Base-by-base conservation (phyloP, 371 early-diverging fungal genomes). In the Vairimorpha necatrix region DNA sequence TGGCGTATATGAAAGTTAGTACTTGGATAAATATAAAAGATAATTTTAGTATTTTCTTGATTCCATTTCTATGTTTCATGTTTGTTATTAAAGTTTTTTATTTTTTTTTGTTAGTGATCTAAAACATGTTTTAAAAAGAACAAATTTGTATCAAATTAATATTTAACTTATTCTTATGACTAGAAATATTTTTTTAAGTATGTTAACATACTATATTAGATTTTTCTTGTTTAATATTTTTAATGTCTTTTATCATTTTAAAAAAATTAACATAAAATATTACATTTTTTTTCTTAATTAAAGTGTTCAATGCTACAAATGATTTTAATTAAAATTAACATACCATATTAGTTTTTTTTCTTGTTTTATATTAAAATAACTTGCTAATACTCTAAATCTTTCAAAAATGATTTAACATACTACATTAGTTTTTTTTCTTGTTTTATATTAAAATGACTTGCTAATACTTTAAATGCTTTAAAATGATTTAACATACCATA, bases 21-120 rank as follows among this genome's bases (percentile, higher is more conserved):
- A 53, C 48, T 22, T 72, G 73, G 18, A 72, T 72, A 14, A 72
- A 47, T 16, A 72, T 24, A 38, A 72, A 72, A 22, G 53, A 26
- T 20, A 65, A 30, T 33, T 72, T 72, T 36, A 72, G 58, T n/a
- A 50, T 33, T 22, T 63, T 72, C 42, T 72, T 72, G 28, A 72
- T 42, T n/a, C 33, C 26, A 22, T 50, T 65, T 53, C 53, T 72
- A 22, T 63, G 73, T 50, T 65, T 58, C 73, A 72, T 72, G 2
- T 61, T 18, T 72, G 39, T 32, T 11, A 28, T 33, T 30, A 7
- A 13, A 22, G 11, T 0, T 30, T 4, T 72, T 48, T 33, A 33
- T n/a, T n/a, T n/a, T n/a, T 56, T 56, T 72, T 71, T 60, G 47
- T 62, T 20, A 38, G 11, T 32, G 30, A 62, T 61, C 62, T 72